Percentiles rank a stretch among this genome's conserved stretches.
These are phyloP conservation scores for Magnaporthiopsis rhizophila DNA, from an alignment of 2,329 filamentous ascomycete genomes.

Conservation along the genomic window DNA sequence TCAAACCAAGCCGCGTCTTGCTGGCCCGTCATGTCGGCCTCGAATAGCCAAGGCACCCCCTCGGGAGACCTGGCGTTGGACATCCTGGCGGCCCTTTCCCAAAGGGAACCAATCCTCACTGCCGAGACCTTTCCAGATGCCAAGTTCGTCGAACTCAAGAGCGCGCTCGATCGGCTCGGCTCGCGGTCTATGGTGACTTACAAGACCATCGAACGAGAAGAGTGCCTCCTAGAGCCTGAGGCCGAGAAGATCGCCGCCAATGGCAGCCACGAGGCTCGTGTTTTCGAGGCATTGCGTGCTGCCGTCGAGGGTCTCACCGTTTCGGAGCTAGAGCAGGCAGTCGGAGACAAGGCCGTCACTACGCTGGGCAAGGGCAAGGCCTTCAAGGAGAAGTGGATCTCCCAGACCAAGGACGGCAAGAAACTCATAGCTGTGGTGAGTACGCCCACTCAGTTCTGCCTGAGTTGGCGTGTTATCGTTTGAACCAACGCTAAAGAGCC, in stretches of 20 bases:
- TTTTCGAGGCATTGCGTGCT: slow-evolving; percentile 65
- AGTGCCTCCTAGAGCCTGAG: slow-evolving; percentile 67
- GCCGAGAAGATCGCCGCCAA: slow-evolving; percentile 63
- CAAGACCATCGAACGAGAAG: slow-evolving; percentile 72
- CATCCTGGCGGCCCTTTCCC: slow-evolving; percentile 58
- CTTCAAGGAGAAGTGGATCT: slow-evolving; percentile 72
- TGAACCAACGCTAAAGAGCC: background rate
- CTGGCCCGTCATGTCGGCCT: slow-evolving; percentile 1
- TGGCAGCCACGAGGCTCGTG: slow-evolving; percentile 75
- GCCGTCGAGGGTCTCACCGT: slow-evolving; percentile 77
- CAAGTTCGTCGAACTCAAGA: slow-evolving; percentile 67
- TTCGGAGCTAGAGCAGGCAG: slow-evolving; percentile 57
- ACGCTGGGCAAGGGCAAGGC: slow-evolving; percentile 92
- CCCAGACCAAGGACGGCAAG: slow-evolving; percentile 49
- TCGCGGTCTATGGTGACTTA: slow-evolving; percentile 85
- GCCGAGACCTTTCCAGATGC: slow-evolving; percentile 59
- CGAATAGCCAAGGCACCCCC: slow-evolving; percentile 13
- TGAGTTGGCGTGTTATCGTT: background rate
- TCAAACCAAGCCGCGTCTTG: background rate
- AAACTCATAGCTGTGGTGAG: slow-evolving; percentile 44
- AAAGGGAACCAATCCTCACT: slow-evolving; percentile 58
- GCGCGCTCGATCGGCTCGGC: slow-evolving; percentile 75
- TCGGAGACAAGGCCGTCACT: slow-evolving; percentile 61
- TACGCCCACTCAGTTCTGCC: background rate
- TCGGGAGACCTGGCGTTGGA: slow-evolving; percentile 52